These are phyloP conservation scores for Ophiostoma perfectum DNA, from an alignment of 2,329 filamentous ascomycete species.

Conservation along the genomic window DNA sequence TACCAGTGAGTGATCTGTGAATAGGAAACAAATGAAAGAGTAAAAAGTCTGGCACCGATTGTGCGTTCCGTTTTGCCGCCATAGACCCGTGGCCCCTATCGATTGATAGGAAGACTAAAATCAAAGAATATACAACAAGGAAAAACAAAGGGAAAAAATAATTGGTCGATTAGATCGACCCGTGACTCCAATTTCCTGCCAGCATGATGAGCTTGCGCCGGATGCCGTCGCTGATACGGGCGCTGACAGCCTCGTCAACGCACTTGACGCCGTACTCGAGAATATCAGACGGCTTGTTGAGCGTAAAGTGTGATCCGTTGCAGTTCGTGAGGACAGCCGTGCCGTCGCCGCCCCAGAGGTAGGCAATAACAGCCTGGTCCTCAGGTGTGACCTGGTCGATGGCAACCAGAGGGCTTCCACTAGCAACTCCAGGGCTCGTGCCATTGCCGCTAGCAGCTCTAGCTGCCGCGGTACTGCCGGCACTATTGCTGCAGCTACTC, in stretches of 20 bases:
- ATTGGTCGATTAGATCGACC: background rate
- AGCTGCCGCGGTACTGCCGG: background rate
- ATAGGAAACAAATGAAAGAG: too few relatives aligned
- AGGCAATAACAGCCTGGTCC: constrained; percentile 36
- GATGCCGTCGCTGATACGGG: constrained; percentile 43
- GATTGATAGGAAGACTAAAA: background rate
- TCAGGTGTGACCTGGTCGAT: constrained; percentile 41
- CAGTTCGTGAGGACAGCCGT: constrained; percentile 35
- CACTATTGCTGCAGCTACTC: constrained; percentile 16
- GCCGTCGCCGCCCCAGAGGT: constrained; percentile 38
- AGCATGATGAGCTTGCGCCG: constrained; percentile 40
- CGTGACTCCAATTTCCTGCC: constrained; percentile 36
- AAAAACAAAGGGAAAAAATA: background rate
- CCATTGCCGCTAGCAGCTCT: background rate
- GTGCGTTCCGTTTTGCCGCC: constrained; percentile 4
- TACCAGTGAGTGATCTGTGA: too few relatives aligned
- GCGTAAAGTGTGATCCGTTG: constrained; percentile 33
- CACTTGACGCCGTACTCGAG: constrained; percentile 39
- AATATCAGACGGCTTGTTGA: constrained; percentile 38
- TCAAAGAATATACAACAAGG: background rate
- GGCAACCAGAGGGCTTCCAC: constrained; percentile 26
- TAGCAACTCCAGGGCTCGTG: constrained; percentile 1
- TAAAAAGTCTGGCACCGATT: background rate
- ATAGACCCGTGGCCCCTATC: background rate
- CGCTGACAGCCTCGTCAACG: constrained; percentile 39